These are phyloP conservation scores for Saccharomyces hybrid DNA, from an alignment of 1,139 yeast genomes.

Conservation along the genomic window DNA sequence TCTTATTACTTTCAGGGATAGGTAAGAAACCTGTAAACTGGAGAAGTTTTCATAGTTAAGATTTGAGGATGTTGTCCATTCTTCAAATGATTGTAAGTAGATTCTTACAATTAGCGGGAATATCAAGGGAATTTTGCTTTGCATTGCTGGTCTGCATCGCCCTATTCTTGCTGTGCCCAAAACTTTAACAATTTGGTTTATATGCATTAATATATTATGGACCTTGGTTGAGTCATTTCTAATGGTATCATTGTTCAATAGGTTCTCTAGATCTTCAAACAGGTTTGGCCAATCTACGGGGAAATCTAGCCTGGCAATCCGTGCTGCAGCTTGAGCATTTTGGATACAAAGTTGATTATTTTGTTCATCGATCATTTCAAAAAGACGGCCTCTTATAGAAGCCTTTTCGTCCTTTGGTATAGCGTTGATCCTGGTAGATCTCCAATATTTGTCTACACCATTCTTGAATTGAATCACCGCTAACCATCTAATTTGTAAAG, in stretches of 20 bases:
- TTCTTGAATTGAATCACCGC: constrained; percentile 84
- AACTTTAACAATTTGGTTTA: constrained; percentile 71
- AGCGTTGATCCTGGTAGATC: constrained; percentile 51
- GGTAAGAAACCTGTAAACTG: constrained; percentile 60
- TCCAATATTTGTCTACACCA: constrained; percentile 79
- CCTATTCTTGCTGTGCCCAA: constrained; percentile 76
- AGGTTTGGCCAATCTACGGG: constrained; percentile 80
- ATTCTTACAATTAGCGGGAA: constrained; percentile 52
- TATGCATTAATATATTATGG: constrained; percentile 55
- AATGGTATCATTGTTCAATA: constrained; percentile 38
- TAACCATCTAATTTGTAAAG: constrained; percentile 71
- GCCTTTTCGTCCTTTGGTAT: constrained; percentile 62
- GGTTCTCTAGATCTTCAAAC: constrained; percentile 53
- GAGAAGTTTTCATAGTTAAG: constrained; percentile 27
- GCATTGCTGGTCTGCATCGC: constrained; percentile 70
- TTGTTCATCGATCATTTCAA: constrained; percentile 56
- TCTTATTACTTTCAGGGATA: constrained; percentile 66
- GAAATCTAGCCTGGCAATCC: constrained; percentile 74
- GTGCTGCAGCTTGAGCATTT: constrained; percentile 73
- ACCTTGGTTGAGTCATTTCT: constrained; percentile 44
- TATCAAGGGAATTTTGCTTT: constrained; percentile 56
- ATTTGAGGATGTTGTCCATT: constrained; percentile 44
- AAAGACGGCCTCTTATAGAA: constrained; percentile 51
- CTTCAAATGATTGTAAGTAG: constrained; percentile 51
- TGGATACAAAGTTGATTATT: constrained; percentile 70